Percentiles rank a stretch among this genome's conserved stretches.
Conservation (phyloP, 2,329 filamentous ascomycete genomes). For the Penicillium sclerotigenum region DNA sequence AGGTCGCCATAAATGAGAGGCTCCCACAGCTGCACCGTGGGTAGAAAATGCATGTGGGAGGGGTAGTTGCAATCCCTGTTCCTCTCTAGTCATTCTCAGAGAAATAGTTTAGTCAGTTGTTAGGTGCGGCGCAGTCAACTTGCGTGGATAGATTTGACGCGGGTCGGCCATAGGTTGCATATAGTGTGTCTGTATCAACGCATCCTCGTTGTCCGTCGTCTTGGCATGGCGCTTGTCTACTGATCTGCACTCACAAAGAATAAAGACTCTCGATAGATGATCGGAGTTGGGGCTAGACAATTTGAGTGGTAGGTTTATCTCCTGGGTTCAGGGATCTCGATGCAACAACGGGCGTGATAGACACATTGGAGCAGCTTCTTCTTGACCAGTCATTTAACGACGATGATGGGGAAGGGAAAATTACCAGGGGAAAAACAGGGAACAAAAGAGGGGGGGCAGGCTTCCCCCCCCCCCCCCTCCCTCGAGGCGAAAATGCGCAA, state of each 20-base stretch:
- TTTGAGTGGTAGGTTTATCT: background rate
- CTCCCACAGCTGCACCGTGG: constrained; percentile 16
- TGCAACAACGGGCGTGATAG: background rate
- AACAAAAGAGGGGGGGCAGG: constrained; percentile 21
- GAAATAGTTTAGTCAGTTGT: constrained; percentile 1
- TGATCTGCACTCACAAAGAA: constrained; percentile 18
- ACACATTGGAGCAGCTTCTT: background rate
- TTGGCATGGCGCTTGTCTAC: constrained; percentile 35
- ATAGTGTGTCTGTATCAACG: constrained; percentile 13
- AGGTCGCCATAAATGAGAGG: constrained; percentile 9
- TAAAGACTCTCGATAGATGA: constrained; percentile 6
- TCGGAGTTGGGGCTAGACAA: background rate
- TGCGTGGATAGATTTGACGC: constrained; percentile 16
- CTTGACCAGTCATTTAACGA: background rate
- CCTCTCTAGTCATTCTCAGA: constrained; percentile 11
- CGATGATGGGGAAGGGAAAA: constrained; percentile 2
- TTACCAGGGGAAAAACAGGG: constrained; percentile 15
- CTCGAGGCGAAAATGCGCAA: constrained; percentile 6
- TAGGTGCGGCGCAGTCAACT: constrained; percentile 24
- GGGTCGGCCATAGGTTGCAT: constrained; percentile 15
- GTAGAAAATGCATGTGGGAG: constrained; percentile 17
- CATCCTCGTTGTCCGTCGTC: constrained; percentile 23
- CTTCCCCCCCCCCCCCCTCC: background rate
- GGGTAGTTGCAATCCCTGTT: constrained; percentile 8
- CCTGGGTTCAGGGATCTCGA: background rate